Percentiles rank a stretch among this genome's conserved stretches.
Evolutionary conservation across 169 alveolate species (phyloP).

Genomic region (Plasmodium vinckei): DNA sequence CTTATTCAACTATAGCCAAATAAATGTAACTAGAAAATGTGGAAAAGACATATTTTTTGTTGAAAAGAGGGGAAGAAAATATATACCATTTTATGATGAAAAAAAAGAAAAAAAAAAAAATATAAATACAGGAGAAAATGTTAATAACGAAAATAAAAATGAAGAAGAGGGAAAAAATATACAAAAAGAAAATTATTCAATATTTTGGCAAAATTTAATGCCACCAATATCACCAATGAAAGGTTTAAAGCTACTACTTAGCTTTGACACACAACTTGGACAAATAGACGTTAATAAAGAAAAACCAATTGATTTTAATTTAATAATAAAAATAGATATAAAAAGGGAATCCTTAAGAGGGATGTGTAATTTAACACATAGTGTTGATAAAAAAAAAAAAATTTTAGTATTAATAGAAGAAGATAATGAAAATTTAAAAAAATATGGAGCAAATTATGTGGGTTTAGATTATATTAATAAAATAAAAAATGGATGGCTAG

Average conservation of each 20-base stretch:
- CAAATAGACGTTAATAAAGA: not conserved
- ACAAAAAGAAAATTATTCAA: not conserved
- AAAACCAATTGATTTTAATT: constrained; percentile 24
- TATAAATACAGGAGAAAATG: not conserved
- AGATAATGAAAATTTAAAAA: constrained; percentile 27
- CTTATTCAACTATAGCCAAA: no score
- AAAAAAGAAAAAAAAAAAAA: constrained; percentile 30
- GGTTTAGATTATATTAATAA: constrained; percentile 82
- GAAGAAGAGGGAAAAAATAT: not conserved
- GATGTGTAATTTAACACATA: constrained; percentile 56
- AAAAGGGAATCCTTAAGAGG: constrained; percentile 74
- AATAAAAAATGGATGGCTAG: constrained; percentile 89
- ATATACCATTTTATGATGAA: constrained; percentile 64
- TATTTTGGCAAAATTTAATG: not conserved
- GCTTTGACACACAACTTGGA: constrained; percentile 8
- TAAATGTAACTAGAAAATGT: no score
- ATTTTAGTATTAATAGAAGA: constrained; percentile 55
- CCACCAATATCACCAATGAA: constrained; percentile 67
- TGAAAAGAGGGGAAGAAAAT: constrained; percentile 41
- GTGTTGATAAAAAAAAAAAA: constrained; percentile 64
- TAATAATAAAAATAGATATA: constrained; percentile 52
- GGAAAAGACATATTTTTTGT: not conserved
- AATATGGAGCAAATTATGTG: constrained; percentile 83
- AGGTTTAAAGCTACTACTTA: constrained; percentile 40
- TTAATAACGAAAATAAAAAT: not conserved